Evolutionary conservation across 1,284 basidiomycete species (phyloP).

Genomic region (Marasmius fiardii): DNA sequence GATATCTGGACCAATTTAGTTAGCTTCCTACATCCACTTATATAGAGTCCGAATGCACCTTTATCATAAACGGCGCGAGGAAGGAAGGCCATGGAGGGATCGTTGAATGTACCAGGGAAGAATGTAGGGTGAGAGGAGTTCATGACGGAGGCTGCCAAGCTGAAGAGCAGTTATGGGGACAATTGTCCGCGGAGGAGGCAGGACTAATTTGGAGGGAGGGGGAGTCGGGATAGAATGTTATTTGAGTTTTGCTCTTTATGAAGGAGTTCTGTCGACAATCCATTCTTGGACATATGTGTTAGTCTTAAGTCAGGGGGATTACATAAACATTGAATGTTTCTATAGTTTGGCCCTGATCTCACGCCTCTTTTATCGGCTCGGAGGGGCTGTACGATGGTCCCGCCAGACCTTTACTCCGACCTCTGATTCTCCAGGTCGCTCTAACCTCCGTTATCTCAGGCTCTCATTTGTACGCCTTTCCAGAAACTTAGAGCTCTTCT

Average conservation of each 20-base stretch:
- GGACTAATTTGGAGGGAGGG: neutral
- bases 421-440: too few species aligned
- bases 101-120: conserved; percentile 4
- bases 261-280: neutral
- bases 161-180: neutral
- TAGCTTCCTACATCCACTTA: neutral
- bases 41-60: neutral
- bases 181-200: neutral
- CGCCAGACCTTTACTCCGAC: too few species aligned
- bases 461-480: too few species aligned
- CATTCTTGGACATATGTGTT: neutral
- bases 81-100: neutral
- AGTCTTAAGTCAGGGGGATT: neutral
- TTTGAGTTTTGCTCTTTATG: neutral
- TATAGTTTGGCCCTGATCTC: neutral
- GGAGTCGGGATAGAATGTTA: neutral
- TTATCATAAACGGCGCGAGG: neutral
- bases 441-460: too few species aligned
- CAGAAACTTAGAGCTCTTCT: too few species aligned
- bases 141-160: neutral
- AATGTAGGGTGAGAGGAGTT: neutral
- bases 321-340: neutral
- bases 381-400: neutral
- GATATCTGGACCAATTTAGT: neutral
- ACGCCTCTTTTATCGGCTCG: neutral